Evolutionary conservation across 2,329 filamentous ascomycete species (phyloP).

Genomic region (Diaporthe velutina): DNA sequence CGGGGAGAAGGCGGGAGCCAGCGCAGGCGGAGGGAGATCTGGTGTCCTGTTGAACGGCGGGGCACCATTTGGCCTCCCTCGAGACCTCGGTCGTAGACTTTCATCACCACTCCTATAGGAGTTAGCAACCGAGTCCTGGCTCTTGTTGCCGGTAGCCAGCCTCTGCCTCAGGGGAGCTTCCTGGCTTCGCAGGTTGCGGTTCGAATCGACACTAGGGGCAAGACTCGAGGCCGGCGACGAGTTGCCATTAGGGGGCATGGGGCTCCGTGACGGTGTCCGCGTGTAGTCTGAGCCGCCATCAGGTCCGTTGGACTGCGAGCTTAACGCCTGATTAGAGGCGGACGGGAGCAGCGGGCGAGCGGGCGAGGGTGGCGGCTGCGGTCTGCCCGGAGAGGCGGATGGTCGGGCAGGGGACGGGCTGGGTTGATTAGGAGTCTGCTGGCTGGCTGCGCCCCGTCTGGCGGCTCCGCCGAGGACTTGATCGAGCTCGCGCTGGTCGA

Average conservation of each 20-base stretch:
- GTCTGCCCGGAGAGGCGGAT: conserved; percentile 37
- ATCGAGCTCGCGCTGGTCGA: conserved; percentile 83
- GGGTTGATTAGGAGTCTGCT: conserved; percentile 43
- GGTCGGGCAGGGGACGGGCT: conserved; percentile 32
- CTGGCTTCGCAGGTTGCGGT: conserved; percentile 55
- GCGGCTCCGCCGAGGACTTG: conserved; percentile 73
- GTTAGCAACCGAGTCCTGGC: conserved; percentile 68
- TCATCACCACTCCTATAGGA: conserved; percentile 67
- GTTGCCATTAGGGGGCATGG: conserved; percentile 47
- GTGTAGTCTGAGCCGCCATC: conserved; percentile 47
- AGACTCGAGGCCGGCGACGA: conserved; percentile 56
- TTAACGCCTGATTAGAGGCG: conserved; percentile 26
- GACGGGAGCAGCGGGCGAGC: conserved; percentile 40
- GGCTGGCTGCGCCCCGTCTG: conserved; percentile 54
- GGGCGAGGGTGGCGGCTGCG: conserved; percentile 46
- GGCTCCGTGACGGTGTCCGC: conserved; percentile 47
- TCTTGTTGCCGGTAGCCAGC: conserved; percentile 65
- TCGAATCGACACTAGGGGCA: conserved; percentile 65
- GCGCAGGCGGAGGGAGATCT: conserved; percentile 43
- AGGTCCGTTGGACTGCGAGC: conserved; percentile 39
- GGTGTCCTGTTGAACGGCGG: conserved; percentile 44
- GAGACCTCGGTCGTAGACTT: conserved; percentile 63
- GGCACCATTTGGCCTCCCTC: conserved; percentile 55
- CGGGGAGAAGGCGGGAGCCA: conserved; percentile 40
- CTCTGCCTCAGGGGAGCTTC: conserved; percentile 58